Evolutionary conservation across 2,329 filamentous ascomycete species (phyloP), one percentile per base, ranked within the genome.

Genomic region (Emmonsiellopsis sp.): DNA sequence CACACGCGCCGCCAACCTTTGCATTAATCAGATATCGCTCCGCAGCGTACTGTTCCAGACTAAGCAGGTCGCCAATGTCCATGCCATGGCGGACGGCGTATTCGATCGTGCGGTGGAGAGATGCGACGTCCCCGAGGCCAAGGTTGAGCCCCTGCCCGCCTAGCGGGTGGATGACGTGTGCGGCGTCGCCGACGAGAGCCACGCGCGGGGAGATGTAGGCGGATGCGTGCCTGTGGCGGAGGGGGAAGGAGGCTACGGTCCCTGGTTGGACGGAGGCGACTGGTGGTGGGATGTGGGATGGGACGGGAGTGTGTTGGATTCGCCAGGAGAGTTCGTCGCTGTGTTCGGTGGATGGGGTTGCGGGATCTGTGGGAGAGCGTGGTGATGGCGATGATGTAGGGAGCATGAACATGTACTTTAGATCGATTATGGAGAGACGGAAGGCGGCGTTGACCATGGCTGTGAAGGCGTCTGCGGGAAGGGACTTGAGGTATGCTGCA

Each of bases 361-460:
- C 31, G 15, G 57, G 48, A 30, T 55, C 47, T 43, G 59, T 58
- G 40, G 11, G 7, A 7, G 52, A 53, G 15, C 52, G 56, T 37
- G 55, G 41, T 13, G 55, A 51, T 15, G 51, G 45, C 2, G 55
- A 44, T 3, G 66, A 61, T n/a, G 76, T 71, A 10, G 75, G 69
- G 41, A 82, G 76, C 0, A 79, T 83, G 70, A 95, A 86, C 77
- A 97, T 83, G 71, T 88, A 97, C 41, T 81, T 79, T 4, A 98
- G 74, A 68, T 98, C 93, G 1, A 86, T 82, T 13, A 86, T 79
- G 55, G 80, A 79, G 15, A 98, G 79, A 10, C 90, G 83, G 75
- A 98, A 96, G 0, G 89, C 93, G 0, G 92, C 90, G 66, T 98
- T 97, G 60, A 98, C 87, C 79, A 92, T 86, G 34, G 89, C 85